phyloP scores from a whole-genome alignment of 768 basidiomycete species.

The Paxillus ammoniavirescens region DNA sequence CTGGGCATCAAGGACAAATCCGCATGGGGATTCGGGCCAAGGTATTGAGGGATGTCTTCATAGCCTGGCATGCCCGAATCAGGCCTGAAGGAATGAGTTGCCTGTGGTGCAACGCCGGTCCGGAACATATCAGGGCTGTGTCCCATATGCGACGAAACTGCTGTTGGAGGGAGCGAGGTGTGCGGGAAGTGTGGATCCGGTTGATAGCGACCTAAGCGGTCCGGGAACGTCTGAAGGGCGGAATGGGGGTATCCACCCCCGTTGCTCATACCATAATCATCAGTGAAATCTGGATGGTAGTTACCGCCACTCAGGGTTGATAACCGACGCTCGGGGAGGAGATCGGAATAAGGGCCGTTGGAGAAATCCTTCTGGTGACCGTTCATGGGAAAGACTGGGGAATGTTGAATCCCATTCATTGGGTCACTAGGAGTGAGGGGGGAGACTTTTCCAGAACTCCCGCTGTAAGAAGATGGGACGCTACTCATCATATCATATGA shows the following conservation, averaged over 20 bases:
- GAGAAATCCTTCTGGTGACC: slow-evolving; percentile 55
- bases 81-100: slow-evolving; percentile 59
- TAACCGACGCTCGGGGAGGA: slow-evolving; percentile 58
- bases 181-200: slow-evolving; percentile 55
- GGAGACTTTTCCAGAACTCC: slow-evolving; percentile 70
- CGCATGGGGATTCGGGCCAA: slow-evolving; percentile 47
- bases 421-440: slow-evolving; percentile 71
- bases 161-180: slow-evolving; percentile 34
- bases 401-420: slow-evolving; percentile 54
- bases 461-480: slow-evolving; percentile 56
- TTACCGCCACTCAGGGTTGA: slow-evolving; percentile 41
- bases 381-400: slow-evolving; percentile 47
- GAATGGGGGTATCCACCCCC: slow-evolving; percentile 48
- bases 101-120: slow-evolving; percentile 63
- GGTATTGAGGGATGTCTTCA: slow-evolving; percentile 59
- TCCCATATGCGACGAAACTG: slow-evolving; percentile 51
- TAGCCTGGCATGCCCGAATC: slow-evolving; percentile 51
- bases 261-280: slow-evolving; percentile 56
- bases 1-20: slow-evolving; percentile 63
- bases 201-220: slow-evolving; percentile 55
- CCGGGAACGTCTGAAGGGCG: slow-evolving; percentile 56
- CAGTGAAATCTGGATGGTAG: slow-evolving; percentile 60
- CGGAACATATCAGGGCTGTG: slow-evolving; percentile 57
- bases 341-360: slow-evolving; percentile 54
- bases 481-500: slow-evolving; percentile 67